phyloP scores from a whole-genome alignment of 257 asterid species.

The Perilla frutescens region DNA sequence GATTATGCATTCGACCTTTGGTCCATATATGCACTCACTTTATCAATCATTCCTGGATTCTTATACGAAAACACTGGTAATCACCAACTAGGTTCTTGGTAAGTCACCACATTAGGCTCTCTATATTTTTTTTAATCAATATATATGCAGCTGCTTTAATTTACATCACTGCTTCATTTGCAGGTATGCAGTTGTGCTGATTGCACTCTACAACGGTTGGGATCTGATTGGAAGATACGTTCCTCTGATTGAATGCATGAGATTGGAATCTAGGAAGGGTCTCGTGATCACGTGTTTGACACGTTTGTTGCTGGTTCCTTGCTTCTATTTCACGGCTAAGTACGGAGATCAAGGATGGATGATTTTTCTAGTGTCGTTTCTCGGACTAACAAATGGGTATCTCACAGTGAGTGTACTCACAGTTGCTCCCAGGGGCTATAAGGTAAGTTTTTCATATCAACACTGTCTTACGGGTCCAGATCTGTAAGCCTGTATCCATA shows the following conservation, averaged over 20 bases:
- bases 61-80: constrained; percentile 83
- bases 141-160: too few species aligned
- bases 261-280: constrained; percentile 65
- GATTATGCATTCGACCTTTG: constrained; percentile 66
- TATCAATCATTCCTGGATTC: constrained; percentile 87
- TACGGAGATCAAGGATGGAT: constrained; percentile 85
- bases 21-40: constrained; percentile 61
- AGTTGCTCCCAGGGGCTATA: constrained; percentile 79
- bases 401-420: constrained; percentile 76
- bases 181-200: constrained; percentile 73
- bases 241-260: constrained; percentile 56
- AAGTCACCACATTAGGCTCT: constrained; percentile 13
- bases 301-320: constrained; percentile 71
- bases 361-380: constrained; percentile 67
- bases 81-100: constrained; percentile 89
- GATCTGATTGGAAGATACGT: constrained; percentile 68
- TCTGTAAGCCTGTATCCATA: neutral
- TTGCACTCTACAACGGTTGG: constrained; percentile 74
- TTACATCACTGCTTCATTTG: neutral
- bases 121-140: too few species aligned
- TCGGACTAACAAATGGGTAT: constrained; percentile 85
- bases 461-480: too few species aligned
- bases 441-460: constrained; percentile 44
- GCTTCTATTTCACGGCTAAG: constrained; percentile 82
- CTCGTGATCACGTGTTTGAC: constrained; percentile 50